Evolutionary conservation across 2,329 filamentous ascomycete species (phyloP).

Genomic region (Plectosphaerella plurivora): DNA sequence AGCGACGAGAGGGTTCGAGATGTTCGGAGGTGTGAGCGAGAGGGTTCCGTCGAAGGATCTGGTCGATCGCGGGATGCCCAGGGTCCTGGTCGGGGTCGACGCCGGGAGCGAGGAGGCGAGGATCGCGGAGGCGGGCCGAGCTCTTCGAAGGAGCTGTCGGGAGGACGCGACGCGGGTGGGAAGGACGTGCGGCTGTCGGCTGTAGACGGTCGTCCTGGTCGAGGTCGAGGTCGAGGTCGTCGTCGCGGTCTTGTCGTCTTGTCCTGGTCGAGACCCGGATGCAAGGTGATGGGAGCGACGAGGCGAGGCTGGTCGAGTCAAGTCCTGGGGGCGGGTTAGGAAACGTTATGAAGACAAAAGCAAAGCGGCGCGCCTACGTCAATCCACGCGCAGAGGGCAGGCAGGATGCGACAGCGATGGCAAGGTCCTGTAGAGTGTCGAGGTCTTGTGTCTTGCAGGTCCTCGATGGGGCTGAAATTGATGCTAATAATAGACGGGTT

Average conservation of each 20-base stretch:
- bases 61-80: not conserved
- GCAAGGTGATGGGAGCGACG: slow-evolving; percentile 7
- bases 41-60: not conserved
- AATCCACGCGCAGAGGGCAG: slow-evolving; percentile 11
- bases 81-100: slow-evolving; percentile 1
- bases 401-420: slow-evolving; percentile 15
- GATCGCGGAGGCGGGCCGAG: not conserved
- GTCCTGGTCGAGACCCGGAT: too few relatives aligned
- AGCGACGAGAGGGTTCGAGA: not conserved
- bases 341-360: not conserved
- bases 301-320: slow-evolving; percentile 11
- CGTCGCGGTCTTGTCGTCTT: too few relatives aligned
- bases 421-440: slow-evolving; percentile 5
- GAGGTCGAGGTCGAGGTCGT: too few relatives aligned
- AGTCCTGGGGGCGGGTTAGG: not conserved
- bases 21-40: not conserved
- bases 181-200: too few relatives aligned
- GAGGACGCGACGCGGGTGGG: too few relatives aligned
- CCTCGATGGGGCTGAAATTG: slow-evolving; percentile 46
- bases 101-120: not conserved
- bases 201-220: too few relatives aligned
- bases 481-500: slow-evolving; percentile 46
- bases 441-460: slow-evolving; percentile 28
- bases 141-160: too few relatives aligned
- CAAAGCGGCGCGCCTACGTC: slow-evolving; percentile 11